phyloP scores from a whole-genome alignment of 352 stramenopile genomes.

The Phytophthora ramorum region DNA sequence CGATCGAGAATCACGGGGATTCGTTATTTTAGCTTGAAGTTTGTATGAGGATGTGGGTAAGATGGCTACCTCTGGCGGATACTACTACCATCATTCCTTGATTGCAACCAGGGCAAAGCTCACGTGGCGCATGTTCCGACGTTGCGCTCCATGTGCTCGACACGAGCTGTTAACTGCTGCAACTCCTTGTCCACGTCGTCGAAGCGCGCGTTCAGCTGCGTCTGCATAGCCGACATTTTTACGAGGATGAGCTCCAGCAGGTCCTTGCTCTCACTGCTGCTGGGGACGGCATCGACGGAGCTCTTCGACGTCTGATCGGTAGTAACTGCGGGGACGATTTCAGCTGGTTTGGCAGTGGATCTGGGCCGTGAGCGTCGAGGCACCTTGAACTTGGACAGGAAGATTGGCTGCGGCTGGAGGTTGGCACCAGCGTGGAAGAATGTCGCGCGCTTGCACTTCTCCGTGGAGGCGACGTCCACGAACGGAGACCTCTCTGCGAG shows the following conservation, averaged over 20 bases:
- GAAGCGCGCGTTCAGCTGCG: constrained; percentile 59
- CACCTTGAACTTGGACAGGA: constrained; percentile 61
- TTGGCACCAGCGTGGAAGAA: constrained; percentile 53
- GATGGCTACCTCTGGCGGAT: constrained; percentile 12
- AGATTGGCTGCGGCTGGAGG: constrained; percentile 41
- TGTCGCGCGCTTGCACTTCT: constrained; percentile 50
- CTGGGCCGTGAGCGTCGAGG: constrained; percentile 28
- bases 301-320: constrained; percentile 24
- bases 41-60: constrained; percentile 16
- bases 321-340: constrained; percentile 1
- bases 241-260: constrained; percentile 31
- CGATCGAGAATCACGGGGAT: constrained; percentile 39
- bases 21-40: constrained; percentile 23
- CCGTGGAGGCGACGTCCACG: constrained; percentile 56
- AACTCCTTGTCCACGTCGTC: constrained; percentile 56
- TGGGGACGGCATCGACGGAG: not conserved
- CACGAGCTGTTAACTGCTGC: constrained; percentile 36
- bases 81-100: constrained; percentile 16
- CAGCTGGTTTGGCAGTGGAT: not conserved
- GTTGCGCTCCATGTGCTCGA: constrained; percentile 51
- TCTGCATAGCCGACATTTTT: constrained; percentile 51
- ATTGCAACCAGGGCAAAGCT: not conserved
- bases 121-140: constrained; percentile 10
- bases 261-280: constrained; percentile 10
- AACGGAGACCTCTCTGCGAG: constrained; percentile 51